Evolutionary conservation across 495 filamentous ascomycete genomes (phyloP), one percentile per base, ranked within the genome.

Genomic region (Aspergillus mulundensis): DNA sequence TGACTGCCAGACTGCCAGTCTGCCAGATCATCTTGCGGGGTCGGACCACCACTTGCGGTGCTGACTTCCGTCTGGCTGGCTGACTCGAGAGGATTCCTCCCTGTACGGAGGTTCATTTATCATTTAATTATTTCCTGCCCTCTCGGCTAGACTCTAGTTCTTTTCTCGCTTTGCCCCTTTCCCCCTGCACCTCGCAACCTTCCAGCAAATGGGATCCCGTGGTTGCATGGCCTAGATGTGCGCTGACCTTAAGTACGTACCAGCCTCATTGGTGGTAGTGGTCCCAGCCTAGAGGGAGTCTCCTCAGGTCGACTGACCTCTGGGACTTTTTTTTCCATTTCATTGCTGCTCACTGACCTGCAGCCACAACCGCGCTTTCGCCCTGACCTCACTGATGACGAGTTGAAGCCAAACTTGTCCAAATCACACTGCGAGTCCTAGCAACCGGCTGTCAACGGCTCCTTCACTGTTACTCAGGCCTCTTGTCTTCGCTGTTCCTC

Each of bases 21-120:
- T 48, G 43, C 39, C 44, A 49, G 44, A 56, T 56, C 53, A 50
- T 7, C 53, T 50, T 56, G 53, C 53, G 45, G 53, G 53, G 53
- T 56, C 30, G 12, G 39, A 34, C 46, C 43, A 48, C 19, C 30
- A 20, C 18, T 21, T 38, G 28, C 30, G 16, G 32, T 50, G 46
- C 46, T 50, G 46, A 50, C 46, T 36, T 50, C 19, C 46, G 30
- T 30, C 46, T 50, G 30, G 46, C 46, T 50, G 30, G 46, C 46
- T 38, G 30, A 50, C 46, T 50, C 28, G 46, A 48, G 42, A 46
- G 24, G 21, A 43, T 52, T 25, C 49, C 23, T 15, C 32, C 28
- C 32, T 25, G 23, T n/a, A n/a, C n/a, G n/a, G n/a, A n/a, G n/a
- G 23, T n/a, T n/a, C 43, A 12, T 3, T 46, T 15, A n/a, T 46